These are phyloP conservation scores for Acanthamoeba quina DNA, from an alignment of 208 protist genomes.

Conservation along the genomic window DNA sequence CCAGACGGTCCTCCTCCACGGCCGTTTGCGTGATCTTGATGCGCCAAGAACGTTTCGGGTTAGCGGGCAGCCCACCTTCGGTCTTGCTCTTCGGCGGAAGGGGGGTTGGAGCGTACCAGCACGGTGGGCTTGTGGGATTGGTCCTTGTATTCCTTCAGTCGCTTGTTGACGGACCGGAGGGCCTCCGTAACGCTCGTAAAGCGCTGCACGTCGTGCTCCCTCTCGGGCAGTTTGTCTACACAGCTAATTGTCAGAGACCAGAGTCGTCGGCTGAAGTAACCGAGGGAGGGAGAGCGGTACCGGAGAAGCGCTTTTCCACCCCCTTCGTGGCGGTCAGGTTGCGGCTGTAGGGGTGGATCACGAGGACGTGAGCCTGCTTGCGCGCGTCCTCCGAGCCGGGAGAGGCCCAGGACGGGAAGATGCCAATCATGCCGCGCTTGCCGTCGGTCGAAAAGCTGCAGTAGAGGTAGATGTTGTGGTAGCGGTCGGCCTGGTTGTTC, in stretches of 20 bases:
- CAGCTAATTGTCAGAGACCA: not conserved
- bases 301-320: slow-evolving; percentile 43
- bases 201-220: slow-evolving; percentile 59
- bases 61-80: not conserved
- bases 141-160: slow-evolving; percentile 66
- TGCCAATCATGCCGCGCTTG: slow-evolving; percentile 61
- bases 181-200: slow-evolving; percentile 53
- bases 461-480: slow-evolving; percentile 66
- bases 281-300: not conserved
- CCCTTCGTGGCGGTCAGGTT: slow-evolving; percentile 16
- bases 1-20: slow-evolving; percentile 2
- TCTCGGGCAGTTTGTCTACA: slow-evolving; percentile 47
- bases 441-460: slow-evolving; percentile 66
- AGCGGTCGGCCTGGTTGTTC: slow-evolving; percentile 44
- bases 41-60: not conserved
- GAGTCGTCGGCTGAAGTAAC: not conserved
- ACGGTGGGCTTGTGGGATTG: slow-evolving; percentile 69
- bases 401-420: slow-evolving; percentile 66
- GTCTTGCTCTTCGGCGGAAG: not conserved
- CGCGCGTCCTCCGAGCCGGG: not conserved
- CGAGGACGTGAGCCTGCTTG: slow-evolving; percentile 38
- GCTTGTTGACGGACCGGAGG: slow-evolving; percentile 18
- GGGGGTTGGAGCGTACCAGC: not conserved
- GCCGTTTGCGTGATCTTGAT: slow-evolving; percentile 49
- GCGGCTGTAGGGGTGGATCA: slow-evolving; percentile 39